These are phyloP conservation scores for Cyamopsis tetragonoloba DNA, from an alignment of 306 rosid species.

Conservation along the genomic window DNA sequence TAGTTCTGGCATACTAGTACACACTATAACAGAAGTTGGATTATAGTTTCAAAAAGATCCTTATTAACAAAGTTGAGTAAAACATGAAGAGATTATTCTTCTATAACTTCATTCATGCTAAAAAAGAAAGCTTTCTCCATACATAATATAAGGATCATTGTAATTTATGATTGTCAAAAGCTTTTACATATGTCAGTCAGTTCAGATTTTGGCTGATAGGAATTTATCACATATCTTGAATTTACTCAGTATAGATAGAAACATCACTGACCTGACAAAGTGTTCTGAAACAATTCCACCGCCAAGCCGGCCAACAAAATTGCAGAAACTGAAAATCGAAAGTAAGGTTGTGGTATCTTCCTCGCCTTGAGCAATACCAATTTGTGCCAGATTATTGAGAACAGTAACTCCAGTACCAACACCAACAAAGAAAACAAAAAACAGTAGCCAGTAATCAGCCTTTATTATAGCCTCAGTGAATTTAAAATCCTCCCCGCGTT, in stretches of 20 bases:
- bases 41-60: background rate
- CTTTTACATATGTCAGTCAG: background rate
- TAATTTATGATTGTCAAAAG: background rate
- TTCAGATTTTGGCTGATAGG: background rate
- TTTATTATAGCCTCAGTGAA: conserved; percentile 67
- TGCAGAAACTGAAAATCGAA: conserved; percentile 76
- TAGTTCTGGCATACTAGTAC: background rate
- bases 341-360: conserved; percentile 63
- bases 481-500: conserved; percentile 74
- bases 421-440: conserved; percentile 68
- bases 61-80: background rate
- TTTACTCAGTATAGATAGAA: background rate
- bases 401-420: conserved; percentile 88
- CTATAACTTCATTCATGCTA: conserved; percentile 9
- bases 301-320: conserved; percentile 81
- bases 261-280: conserved; percentile 65
- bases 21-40: background rate
- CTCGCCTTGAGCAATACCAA: conserved; percentile 73
- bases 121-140: no score
- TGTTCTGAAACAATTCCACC: conserved; percentile 83
- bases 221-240: background rate
- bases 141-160: background rate
- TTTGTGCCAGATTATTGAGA: conserved; percentile 76
- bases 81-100: background rate
- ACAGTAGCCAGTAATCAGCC: conserved; percentile 85